Conservation (phyloP, 169 alveolate genomes). For the Plasmodium falciparum region DNA sequence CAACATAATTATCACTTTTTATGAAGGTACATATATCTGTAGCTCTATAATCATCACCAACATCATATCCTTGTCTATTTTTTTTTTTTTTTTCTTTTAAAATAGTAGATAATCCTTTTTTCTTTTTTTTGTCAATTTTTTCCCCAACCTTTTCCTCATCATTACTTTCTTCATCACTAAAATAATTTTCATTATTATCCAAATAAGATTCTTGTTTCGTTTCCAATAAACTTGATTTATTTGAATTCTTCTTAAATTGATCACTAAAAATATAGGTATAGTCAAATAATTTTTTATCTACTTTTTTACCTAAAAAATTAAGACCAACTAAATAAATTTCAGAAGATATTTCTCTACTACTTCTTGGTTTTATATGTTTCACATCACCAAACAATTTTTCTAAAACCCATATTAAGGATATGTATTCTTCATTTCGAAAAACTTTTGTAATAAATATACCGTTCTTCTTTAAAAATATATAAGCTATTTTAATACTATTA, state of each 20-base stretch:
- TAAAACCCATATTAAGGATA: constrained; percentile 96
- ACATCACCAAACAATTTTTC: constrained; percentile 96
- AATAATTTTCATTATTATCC: constrained; percentile 58
- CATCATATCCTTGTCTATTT: constrained; percentile 90
- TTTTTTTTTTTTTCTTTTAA: constrained; percentile 85
- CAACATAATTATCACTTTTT: constrained; percentile 85
- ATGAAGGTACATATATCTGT: constrained; percentile 83
- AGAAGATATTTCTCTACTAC: constrained; percentile 98
- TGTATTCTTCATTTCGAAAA: constrained; percentile 93
- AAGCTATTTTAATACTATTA: constrained; percentile 94
- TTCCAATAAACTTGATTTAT: background rate
- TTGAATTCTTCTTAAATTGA: constrained; percentile 63
- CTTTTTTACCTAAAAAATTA: constrained; percentile 95
- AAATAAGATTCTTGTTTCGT: background rate
- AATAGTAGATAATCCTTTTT: constrained; percentile 82
- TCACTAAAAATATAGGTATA: constrained; percentile 94
- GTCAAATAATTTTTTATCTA: constrained; percentile 97
- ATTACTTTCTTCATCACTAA: constrained; percentile 81
- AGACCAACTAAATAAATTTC: constrained; percentile 97
- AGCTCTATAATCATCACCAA: constrained; percentile 88
- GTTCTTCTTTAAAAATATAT: constrained; percentile 83
- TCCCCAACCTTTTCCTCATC: constrained; percentile 54
- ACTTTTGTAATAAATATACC: constrained; percentile 84
- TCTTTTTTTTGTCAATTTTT: constrained; percentile 74
- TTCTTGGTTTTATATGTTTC: constrained; percentile 98